Conservation (phyloP, 768 basidiomycete genomes). For the Amanita phalloides region DNA sequence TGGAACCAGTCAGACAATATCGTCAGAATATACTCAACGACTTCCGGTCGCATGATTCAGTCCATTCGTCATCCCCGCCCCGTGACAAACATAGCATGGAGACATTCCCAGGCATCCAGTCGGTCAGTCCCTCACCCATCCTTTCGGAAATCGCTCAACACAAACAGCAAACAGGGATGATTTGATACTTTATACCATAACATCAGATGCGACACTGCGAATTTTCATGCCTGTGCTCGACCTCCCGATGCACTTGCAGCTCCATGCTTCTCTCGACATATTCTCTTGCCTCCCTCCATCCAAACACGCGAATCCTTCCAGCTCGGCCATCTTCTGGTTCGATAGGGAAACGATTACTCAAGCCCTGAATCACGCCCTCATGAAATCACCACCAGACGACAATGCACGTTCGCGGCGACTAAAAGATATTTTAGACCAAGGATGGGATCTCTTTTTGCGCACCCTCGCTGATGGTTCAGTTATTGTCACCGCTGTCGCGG, state of each 20-base stretch:
- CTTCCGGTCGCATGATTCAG: constrained; percentile 61
- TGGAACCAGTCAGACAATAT: constrained; percentile 38
- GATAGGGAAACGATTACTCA: constrained; percentile 49
- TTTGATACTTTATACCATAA: constrained; percentile 73
- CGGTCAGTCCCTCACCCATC: constrained; percentile 22
- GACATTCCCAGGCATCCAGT: constrained; percentile 56
- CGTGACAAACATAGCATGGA: constrained; percentile 62
- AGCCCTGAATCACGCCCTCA: constrained; percentile 32
- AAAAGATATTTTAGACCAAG: constrained; percentile 55
- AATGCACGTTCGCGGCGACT: constrained; percentile 37
- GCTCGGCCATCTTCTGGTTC: constrained; percentile 57
- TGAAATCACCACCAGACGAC: constrained; percentile 24
- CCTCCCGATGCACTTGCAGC: constrained; percentile 72
- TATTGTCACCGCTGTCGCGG: constrained; percentile 61
- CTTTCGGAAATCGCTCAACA: not conserved
- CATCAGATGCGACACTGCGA: constrained; percentile 71
- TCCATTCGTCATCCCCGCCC: constrained; percentile 64
- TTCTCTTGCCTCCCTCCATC: constrained; percentile 45
- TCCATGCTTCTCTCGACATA: constrained; percentile 70
- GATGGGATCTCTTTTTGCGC: constrained; percentile 73
- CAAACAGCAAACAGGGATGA: constrained; percentile 53
- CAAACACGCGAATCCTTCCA: constrained; percentile 18
- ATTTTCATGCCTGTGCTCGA: constrained; percentile 86
- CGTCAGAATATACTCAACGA: constrained; percentile 62
- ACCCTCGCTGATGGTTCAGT: constrained; percentile 66